phyloP scores from a whole-genome alignment of 805 yeast genomes.

The Candida loeiensis region DNA sequence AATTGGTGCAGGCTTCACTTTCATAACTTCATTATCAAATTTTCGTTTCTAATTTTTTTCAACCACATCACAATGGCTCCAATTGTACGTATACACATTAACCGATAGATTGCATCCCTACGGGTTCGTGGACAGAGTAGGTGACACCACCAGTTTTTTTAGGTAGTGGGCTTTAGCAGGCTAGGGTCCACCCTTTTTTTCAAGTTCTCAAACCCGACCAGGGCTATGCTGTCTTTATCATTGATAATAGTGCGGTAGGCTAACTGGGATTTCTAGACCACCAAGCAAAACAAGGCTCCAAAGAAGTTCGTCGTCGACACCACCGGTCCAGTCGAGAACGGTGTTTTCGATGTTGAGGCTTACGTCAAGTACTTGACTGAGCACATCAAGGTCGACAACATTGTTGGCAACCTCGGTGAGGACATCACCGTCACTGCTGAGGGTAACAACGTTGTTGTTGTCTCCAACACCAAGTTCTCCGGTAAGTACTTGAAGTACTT shows the following conservation, averaged over 20 bases:
- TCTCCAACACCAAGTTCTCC: constrained; percentile 92
- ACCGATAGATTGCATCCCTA: constrained; percentile 31
- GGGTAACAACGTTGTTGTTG: constrained; percentile 85
- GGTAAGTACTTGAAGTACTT: constrained; percentile 99
- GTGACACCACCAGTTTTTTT: neutral
- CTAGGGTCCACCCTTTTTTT: constrained; percentile 9
- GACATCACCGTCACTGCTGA: constrained; percentile 83
- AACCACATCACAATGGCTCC: constrained; percentile 65
- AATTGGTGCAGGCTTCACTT: neutral
- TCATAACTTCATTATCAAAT: neutral
- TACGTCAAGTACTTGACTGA: constrained; percentile 97
- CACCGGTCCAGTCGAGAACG: constrained; percentile 95
- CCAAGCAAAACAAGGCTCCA: constrained; percentile 66
- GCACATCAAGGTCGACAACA: constrained; percentile 98
- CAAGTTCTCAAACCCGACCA: constrained; percentile 35
- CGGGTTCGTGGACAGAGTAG: constrained; percentile 22
- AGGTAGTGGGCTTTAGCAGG: neutral
- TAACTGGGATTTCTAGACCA: constrained; percentile 62
- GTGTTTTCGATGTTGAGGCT: constrained; percentile 95
- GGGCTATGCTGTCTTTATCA: constrained; percentile 49
- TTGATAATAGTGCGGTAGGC: constrained; percentile 67
- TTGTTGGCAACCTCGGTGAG: constrained; percentile 95
- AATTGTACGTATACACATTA: constrained; percentile 62
- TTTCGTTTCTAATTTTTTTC: constrained; percentile 4
- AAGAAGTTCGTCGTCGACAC: constrained; percentile 94